Conservation (phyloP, 1,139 yeast species). For the Pichia sp. region DNA sequence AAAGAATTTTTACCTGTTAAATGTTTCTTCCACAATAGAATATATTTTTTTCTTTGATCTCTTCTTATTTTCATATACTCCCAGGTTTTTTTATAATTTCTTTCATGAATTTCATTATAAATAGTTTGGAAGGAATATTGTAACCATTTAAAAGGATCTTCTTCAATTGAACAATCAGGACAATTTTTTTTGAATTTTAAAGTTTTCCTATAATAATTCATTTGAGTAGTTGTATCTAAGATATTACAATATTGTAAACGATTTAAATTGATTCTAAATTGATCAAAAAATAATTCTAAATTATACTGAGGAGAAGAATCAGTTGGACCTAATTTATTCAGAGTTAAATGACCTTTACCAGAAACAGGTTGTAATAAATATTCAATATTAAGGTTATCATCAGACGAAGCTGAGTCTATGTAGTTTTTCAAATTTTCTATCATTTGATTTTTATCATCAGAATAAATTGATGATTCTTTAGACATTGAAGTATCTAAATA, state of each 20-base stretch:
- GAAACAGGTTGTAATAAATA: conserved; percentile 81
- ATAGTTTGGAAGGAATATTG: conserved; percentile 71
- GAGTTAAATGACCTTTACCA: conserved; percentile 76
- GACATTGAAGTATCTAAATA: conserved; percentile 73
- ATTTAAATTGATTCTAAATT: conserved; percentile 79
- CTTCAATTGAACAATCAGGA: conserved; percentile 54
- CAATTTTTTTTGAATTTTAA: conserved; percentile 65
- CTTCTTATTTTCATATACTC: conserved; percentile 65
- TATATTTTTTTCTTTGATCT: conserved; percentile 64
- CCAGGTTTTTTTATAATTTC: conserved; percentile 85
- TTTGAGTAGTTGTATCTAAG: conserved; percentile 73
- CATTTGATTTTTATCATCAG: conserved; percentile 39
- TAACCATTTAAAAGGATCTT: conserved; percentile 80
- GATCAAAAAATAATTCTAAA: conserved; percentile 76
- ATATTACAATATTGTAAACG: conserved; percentile 80
- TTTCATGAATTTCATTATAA: conserved; percentile 72
- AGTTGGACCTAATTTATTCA: conserved; percentile 74
- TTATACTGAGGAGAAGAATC: conserved; percentile 65
- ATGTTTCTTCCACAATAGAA: conserved; percentile 62
- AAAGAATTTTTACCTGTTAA: conserved; percentile 20
- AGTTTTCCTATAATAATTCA: conserved; percentile 73
- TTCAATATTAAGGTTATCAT: conserved; percentile 38
- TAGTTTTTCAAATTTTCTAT: conserved; percentile 37
- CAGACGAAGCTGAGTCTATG: conserved; percentile 30
- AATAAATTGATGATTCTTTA: conserved; percentile 38